Base-by-base conservation (phyloP, 352 stramenopile species). In the Blastocystis hominis region DNA sequence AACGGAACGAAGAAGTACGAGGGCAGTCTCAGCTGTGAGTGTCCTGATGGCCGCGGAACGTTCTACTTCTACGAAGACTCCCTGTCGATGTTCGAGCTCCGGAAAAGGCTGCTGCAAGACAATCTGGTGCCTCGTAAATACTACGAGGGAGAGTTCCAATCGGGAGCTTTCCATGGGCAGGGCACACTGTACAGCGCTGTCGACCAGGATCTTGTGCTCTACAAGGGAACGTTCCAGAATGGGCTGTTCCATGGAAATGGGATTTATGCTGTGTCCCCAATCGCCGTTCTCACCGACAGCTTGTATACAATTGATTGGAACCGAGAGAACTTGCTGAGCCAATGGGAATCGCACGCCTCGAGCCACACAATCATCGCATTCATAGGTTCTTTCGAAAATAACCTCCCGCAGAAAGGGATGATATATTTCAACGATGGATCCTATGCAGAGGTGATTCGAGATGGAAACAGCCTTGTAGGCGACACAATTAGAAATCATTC, bases 131-230 rank as follows among this genome's bases (percentile, higher is more conserved):
- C 50, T 0, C 50, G 50, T 0, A 59, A 59, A 20, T 13, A 59
- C n/a, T 79, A 79, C 30, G 69, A 79, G 47, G 69, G 69, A 30
- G 69, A 61, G 55, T 79, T 62, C 50, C n/a, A 46, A 38, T 63
- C 64, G n/a, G 69, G 69, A 17, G 6, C 62, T n/a, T 38, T n/a
- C 55, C 20, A 56, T 13, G 69, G 69, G 20, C 7, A 64, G 24
- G 69, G 69, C 7, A 24, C n/a, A 0, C 47, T 79, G 69, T 79
- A 66, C 55, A n/a, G 34, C 47, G 10, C n/a, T 56, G 62, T 24
- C 20, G 62, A 50, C 20, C 15, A 44, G 40, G 30, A 42, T 20
- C 38, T n/a, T 42, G 62, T 72, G 34, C 62, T 40, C n/a, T 79
- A 79, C n/a, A 47, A 17, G n/a, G 69, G 69, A 20, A 38, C 64